Percentiles rank a stretch among this genome's conserved stretches.
phyloP scores from a whole-genome alignment of 345 rosid genomes.

The Camelina laxa region DNA sequence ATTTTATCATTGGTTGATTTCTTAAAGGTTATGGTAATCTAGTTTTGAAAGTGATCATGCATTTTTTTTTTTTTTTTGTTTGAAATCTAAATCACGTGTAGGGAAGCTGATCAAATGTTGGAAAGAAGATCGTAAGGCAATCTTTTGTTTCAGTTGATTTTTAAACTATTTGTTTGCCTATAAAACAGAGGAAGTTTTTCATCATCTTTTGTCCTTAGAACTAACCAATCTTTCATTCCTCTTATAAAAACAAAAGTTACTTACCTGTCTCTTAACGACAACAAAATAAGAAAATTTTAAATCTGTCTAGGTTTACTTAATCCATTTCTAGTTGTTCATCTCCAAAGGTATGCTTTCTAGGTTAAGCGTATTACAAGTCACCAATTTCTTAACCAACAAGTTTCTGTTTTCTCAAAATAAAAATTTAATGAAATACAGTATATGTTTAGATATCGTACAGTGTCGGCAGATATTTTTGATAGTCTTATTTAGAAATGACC shows the following conservation, averaged over 20 bases:
- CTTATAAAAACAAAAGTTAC: slow-evolving; percentile 55
- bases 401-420: slow-evolving; percentile 25
- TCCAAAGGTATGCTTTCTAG: slow-evolving; percentile 44
- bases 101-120: slow-evolving; percentile 19
- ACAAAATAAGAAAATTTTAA: slow-evolving; percentile 2
- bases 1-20: slow-evolving; percentile 11
- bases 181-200: slow-evolving; percentile 36
- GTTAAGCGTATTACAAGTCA: slow-evolving; percentile 44
- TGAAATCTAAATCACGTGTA: slow-evolving; percentile 28
- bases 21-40: not conserved
- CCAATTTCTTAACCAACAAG: slow-evolving; percentile 52
- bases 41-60: not conserved
- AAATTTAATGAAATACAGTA: slow-evolving; percentile 1
- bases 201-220: slow-evolving; percentile 52
- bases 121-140: slow-evolving; percentile 35
- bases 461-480: slow-evolving; percentile 34
- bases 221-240: slow-evolving; percentile 45
- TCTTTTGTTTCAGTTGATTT: slow-evolving; percentile 33
- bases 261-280: slow-evolving; percentile 44
- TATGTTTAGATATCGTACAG: slow-evolving; percentile 33
- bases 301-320: slow-evolving; percentile 35
- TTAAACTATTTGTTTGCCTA: slow-evolving; percentile 30
- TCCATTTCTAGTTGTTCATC: slow-evolving; percentile 38
- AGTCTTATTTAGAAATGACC: slow-evolving; percentile 41
- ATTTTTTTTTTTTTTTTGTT: not conserved